These are phyloP conservation scores for Dendrothele bispora DNA, from an alignment of 768 basidiomycete species.

Conservation along the genomic window DNA sequence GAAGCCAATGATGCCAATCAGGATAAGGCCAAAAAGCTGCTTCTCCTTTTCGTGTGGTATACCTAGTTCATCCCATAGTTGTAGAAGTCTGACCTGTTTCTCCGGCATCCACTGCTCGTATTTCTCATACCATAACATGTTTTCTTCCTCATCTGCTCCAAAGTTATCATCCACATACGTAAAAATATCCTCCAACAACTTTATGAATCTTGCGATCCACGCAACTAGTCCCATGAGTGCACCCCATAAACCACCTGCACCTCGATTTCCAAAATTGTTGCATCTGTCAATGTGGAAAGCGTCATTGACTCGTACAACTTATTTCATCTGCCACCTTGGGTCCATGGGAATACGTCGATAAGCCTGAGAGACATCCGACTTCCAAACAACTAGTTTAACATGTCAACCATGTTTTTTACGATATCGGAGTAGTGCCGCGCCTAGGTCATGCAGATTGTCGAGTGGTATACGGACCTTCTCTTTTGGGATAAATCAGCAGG, in stretches of 20 bases:
- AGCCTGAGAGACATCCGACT: slow-evolving; percentile 36
- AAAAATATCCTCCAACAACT: background rate
- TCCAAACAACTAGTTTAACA: too few relatives aligned
- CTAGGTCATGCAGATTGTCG: too few relatives aligned
- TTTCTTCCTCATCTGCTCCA: background rate
- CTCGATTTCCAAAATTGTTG: slow-evolving; percentile 24
- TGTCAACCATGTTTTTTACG: too few relatives aligned
- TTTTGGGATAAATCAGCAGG: too few relatives aligned
- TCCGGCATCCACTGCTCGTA: slow-evolving; percentile 8
- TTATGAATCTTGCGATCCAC: background rate
- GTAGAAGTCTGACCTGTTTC: slow-evolving; percentile 22
- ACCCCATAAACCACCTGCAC: slow-evolving; percentile 22
- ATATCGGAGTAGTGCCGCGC: too few relatives aligned
- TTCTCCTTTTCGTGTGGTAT: slow-evolving; percentile 29
- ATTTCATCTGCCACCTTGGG: slow-evolving; percentile 40
- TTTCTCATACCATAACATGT: background rate
- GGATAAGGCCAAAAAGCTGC: slow-evolving; percentile 19
- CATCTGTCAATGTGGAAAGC: slow-evolving; percentile 16
- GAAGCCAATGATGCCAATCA: slow-evolving; percentile 30
- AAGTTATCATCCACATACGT: background rate
- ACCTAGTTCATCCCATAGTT: slow-evolving; percentile 27
- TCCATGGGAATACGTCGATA: slow-evolving; percentile 37
- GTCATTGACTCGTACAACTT: slow-evolving; percentile 28
- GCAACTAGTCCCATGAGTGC: slow-evolving; percentile 29
- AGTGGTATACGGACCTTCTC: too few relatives aligned